Base-by-base conservation (phyloP, 139 green algal genomes). In the Coccomyxa sp. region DNA sequence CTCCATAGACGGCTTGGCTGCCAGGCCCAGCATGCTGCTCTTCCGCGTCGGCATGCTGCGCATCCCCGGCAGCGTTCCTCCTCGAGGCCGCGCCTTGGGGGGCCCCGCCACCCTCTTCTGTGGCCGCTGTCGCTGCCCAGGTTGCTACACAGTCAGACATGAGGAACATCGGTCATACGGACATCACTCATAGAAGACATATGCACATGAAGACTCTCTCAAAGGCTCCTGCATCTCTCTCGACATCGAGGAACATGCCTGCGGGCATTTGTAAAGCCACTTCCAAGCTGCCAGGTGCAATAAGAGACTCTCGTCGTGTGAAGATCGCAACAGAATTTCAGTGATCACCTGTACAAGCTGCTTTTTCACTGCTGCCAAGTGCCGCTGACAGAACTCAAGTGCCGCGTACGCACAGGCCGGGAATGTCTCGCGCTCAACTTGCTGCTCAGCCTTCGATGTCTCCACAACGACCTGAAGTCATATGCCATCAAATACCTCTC, bases 381-480 rank as follows among this genome's bases (percentile, higher is more conserved):
- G 63, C 0, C 63, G 67, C 51, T 86, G 84, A 16, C 84, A 38
- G 27, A 89, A 59, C 3, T 87, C 83, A 68, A 91, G 85, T 15
- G 83, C 76, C 17, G 85, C 87, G 38, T 89, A 77, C n/a, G 38
- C 85, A n/a, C 83, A 67, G 0, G 84, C 87, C 10, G 84, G 82
- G 31, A 82, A 90, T 58, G 71, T 59, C 13, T 57, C 58, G 58
- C 78, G 31, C 18, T 90, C 86, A 9, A 57, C 79, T 7, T 75
- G 67, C 23, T 51, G 13, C 13, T 31, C 77, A 16, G 57, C 51
- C 18, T n/a, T n/a, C 13, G 76, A 75, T 23, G 74, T 81, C 25
- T 67, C 68, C 23, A 30, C 66, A 15, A 76, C 28, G 12, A n/a
- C 23, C 80, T 83, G 67, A 17, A 71, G 18, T 21, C 18, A 71